Evolutionary conservation across 495 filamentous ascomycete genomes (phyloP), one percentile per base, ranked within the genome.

Genomic region (Penicillium crystallinum): DNA sequence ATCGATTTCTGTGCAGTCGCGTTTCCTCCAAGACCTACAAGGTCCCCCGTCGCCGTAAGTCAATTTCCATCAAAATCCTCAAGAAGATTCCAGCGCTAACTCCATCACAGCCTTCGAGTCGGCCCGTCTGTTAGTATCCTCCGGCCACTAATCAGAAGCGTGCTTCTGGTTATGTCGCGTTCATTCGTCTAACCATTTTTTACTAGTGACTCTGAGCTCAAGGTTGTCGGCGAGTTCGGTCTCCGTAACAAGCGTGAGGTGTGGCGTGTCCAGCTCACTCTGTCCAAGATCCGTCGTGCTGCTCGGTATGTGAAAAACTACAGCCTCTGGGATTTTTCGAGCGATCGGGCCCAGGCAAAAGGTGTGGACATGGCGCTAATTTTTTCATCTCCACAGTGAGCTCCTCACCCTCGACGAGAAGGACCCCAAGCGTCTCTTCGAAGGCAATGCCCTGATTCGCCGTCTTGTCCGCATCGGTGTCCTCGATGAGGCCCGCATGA

Each of bases 211-310:
- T 88, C 91, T 67, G 93, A 98, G 78, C 79, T 98, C 79, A 98
- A 97, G 86, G 84, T 90, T 75, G 93, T 98, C 68, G 93, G 93
- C 76, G 93, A 97, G 81, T 98, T 91, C 80, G 93, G 93, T 74
- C 88, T 98, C 58, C 85, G 89, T 73, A 98, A 98, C 86, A 98
- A 98, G 90, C 92, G 93, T 78, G 93, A 98, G 82, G 95, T 98
- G 65, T 98, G 93, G 93, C 90, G 93, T 77, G 93, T 98, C 67
- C 86, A 89, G 84, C 88, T 97, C 75, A 96, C 91, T 56, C 90
- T 98, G 61, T 98, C 93, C 77, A 98, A 98, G 86, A 97, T 98
- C 68, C 91, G 93, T 89, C 95, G 93, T 95, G 93, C 93, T 85
- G 93, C 93, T 74, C 93, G 93, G 91, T 96, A 89, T 71, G 86